Evolutionary conservation across 805 yeast genomes (phyloP), one percentile per base, ranked within the genome.

Genomic region (Nakazawaea siamensis): DNA sequence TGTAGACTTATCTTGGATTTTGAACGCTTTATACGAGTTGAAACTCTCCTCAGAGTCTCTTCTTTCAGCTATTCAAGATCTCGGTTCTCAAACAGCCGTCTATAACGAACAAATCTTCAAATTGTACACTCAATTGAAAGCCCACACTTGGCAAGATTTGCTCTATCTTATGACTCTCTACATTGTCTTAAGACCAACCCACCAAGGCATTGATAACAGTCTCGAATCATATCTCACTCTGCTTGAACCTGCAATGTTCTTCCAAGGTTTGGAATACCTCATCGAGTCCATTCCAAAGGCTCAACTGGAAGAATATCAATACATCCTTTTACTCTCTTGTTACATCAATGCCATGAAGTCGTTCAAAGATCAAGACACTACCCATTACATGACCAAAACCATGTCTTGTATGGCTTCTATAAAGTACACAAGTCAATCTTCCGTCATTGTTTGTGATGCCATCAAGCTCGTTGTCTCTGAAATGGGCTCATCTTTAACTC

Each of bases 401-500:
- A 8, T 20, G 23, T 20, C 23, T 8, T 8, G 23, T 20, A 20
- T 20, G 10, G 7, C 10, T 7, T 20, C 23, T 20, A 8, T 20
- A 20, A 20, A 20, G 23, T 10, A 20, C 10, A 10, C 10, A 20
- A n/a, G n/a, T n/a, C n/a, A n/a, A n/a, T n/a, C n/a, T n/a, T n/a
- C n/a, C n/a, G n/a, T n/a, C n/a, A n/a, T n/a, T 7, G 17, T 18
- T 60, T 9, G 39, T 65, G 18, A 35, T 39, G 41, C 60, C 5
- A 25, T 80, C 18, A 72, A 64, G 40, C 34, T 46, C 0, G 39
- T 71, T 7, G 52, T 80, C 13, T 54, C 69, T 8, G 70, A 71
- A 5, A 66, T 69, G 35, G 45, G 70, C 0, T 74, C 83, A 80
- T 43, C 70, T 1, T 64, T 84, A 32, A 60, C 73, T 4, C 95